Evolutionary conservation across 805 yeast species (phyloP), one percentile per base, ranked within the genome.

Genomic region (Yarrowia keelungensis): DNA sequence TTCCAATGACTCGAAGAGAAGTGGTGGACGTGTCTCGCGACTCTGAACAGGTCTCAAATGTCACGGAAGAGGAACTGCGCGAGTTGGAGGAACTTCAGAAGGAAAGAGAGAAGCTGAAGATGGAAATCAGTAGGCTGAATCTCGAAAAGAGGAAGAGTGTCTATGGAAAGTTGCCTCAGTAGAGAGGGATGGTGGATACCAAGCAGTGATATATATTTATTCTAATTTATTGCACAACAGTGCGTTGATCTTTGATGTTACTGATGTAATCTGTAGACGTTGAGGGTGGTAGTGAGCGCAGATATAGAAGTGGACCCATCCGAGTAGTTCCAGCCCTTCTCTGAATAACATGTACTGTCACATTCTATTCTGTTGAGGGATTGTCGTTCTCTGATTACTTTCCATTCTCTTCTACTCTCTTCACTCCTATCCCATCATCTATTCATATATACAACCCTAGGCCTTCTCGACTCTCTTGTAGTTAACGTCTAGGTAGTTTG

Each of bases 401-500:
- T 2, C 7, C 32, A 5, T 5, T 26, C 32, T 26, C 32, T 26
- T 5, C 32, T 26, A 26, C 32, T 26, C 32, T 26, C 32, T 26
- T 26, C 32, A 26, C 7, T 26, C 32, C 4, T 26, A 5, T 26
- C 7, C 32, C 4, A 26, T 26, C 32, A 5, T 26, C 7, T 5
- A 26, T 26, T 26, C 32, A 26, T 22, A 53, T 53, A 39, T 53
- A 53, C 59, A 53, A 35, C 2, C 45, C 53, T 49, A 8, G 15
- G 39, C 43, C 43, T 53, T 53, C 36, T 59, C 65, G 14, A 59
- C 65, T 45, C 65, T 42, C 51, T 59, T 59, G 9, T 59, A 59
- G 35, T 59, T 59, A 11, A 59, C 42, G 35, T 59, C 82, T 19
- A 86, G 69, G 2, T 76, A 72, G 58, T 75, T 74, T 0, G 85